Evolutionary conservation across 495 filamentous ascomycete genomes (phyloP).

Genomic region (Talaromyces adpressus): DNA sequence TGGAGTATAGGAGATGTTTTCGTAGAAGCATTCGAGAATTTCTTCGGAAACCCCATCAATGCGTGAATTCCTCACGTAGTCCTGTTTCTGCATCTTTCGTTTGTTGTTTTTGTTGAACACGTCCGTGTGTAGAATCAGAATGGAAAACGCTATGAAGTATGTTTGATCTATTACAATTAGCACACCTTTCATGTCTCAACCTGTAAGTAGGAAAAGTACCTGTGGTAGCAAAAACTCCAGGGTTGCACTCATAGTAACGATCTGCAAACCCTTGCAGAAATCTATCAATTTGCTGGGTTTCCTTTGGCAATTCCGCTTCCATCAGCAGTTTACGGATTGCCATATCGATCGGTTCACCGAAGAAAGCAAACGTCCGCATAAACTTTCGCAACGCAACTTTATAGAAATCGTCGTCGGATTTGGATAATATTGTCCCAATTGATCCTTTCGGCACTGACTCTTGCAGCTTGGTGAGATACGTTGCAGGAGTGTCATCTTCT

Average conservation of each 20-base stretch:
- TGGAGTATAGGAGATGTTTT: slow-evolving; percentile 95
- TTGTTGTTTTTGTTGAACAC: slow-evolving; percentile 99
- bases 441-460: slow-evolving; percentile 68
- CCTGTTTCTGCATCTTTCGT: slow-evolving; percentile 93
- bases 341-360: slow-evolving; percentile 97
- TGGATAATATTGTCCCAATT: slow-evolving; percentile 75
- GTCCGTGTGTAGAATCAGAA: slow-evolving; percentile 93
- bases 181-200: neutral
- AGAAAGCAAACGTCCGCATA: slow-evolving; percentile 90
- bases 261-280: slow-evolving; percentile 92
- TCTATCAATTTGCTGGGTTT: slow-evolving; percentile 96
- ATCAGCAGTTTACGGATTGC: slow-evolving; percentile 89
- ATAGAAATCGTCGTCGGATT: slow-evolving; percentile 76
- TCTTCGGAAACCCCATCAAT: slow-evolving; percentile 88
- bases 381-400: slow-evolving; percentile 81
- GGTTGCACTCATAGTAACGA: slow-evolving; percentile 96
- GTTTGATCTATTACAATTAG: slow-evolving; percentile 61
- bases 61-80: slow-evolving; percentile 91
- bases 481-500: slow-evolving; percentile 84
- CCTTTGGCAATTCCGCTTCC: slow-evolving; percentile 92
- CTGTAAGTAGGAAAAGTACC: slow-evolving; percentile 28
- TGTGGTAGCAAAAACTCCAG: slow-evolving; percentile 84
- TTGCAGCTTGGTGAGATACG: slow-evolving; percentile 77
- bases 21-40: slow-evolving; percentile 92
- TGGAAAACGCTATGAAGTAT: slow-evolving; percentile 95